Percentiles rank a stretch among this genome's conserved stretches.
Evolutionary conservation across 495 filamentous ascomycete species (phyloP).

Genomic region (Neurospora sp.): DNA sequence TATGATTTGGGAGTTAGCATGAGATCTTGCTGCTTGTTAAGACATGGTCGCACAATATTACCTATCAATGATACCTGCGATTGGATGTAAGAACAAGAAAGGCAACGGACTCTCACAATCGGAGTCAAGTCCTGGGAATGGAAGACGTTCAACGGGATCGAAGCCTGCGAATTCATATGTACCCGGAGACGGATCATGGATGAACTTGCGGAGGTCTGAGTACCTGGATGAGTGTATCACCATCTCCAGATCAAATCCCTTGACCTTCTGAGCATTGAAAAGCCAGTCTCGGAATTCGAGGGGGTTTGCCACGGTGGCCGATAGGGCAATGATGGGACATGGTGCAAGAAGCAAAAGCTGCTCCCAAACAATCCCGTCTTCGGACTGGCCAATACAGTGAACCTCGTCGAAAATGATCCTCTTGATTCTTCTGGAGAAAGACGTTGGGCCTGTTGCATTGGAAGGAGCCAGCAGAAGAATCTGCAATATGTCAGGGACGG

Average conservation of each 20-base stretch:
- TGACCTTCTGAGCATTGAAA: slow-evolving; percentile 40
- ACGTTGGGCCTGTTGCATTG: slow-evolving; percentile 42
- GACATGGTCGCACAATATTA: not conserved
- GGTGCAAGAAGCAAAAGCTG: slow-evolving; percentile 64
- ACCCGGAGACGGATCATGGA: slow-evolving; percentile 41
- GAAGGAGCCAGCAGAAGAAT: slow-evolving; percentile 63
- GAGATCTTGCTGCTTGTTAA: not conserved
- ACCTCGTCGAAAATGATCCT: slow-evolving; percentile 78
- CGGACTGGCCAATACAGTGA: slow-evolving; percentile 68
- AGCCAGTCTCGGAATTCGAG: slow-evolving; percentile 61
- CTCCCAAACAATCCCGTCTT: slow-evolving; percentile 75
- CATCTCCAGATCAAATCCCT: slow-evolving; percentile 46
- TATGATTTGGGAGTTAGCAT: not conserved
- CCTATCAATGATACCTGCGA: slow-evolving; percentile 47
- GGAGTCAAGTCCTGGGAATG: slow-evolving; percentile 30
- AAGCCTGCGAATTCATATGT: slow-evolving; percentile 49
- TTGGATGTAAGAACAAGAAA: slow-evolving; percentile 59
- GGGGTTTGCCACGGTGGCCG: slow-evolving; percentile 71
- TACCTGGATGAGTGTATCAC: slow-evolving; percentile 56
- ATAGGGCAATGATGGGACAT: slow-evolving; percentile 71
- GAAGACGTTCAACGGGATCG: slow-evolving; percentile 8
- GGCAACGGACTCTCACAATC: slow-evolving; percentile 28
- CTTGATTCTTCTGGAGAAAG: slow-evolving; percentile 55
- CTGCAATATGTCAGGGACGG: slow-evolving; percentile 67
- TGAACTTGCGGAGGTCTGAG: slow-evolving; percentile 63